A percentile compares a stretch with the other conserved stretches of the same genome.
These are phyloP conservation scores for Taphrina betulina DNA, from an alignment of 1,139 yeast species.

Conservation along the genomic window DNA sequence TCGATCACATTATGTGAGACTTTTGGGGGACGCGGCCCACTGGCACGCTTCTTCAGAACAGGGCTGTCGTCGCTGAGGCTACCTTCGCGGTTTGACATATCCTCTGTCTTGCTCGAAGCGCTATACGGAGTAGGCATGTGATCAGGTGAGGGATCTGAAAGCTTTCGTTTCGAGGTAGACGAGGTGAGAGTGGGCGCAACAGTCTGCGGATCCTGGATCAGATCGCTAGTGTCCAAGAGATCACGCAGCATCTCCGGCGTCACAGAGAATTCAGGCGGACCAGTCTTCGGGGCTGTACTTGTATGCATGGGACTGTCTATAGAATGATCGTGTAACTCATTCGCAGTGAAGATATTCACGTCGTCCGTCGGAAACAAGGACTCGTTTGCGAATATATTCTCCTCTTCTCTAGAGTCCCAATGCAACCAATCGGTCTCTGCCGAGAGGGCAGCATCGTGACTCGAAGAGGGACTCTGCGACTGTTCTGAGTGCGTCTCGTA, in stretches of 20 bases:
- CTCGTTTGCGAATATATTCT: neutral
- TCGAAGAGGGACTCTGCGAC: conserved; percentile 15
- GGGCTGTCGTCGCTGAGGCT: neutral
- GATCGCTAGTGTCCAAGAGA: neutral
- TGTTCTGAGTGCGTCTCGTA: conserved; percentile 18
- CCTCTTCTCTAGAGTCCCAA: neutral
- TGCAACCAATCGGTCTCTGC: conserved; percentile 5
- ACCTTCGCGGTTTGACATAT: no score
- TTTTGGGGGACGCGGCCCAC: conserved; percentile 40
- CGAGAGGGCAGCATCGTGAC: neutral
- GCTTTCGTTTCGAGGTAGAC: neutral
- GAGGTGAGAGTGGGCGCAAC: no score
- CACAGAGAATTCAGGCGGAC: no score
- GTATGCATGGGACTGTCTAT: neutral
- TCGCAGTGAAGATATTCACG: no score
- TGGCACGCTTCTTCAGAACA: neutral
- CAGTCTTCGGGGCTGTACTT: neutral
- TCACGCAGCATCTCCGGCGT: neutral
- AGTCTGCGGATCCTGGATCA: neutral
- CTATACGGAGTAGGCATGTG: neutral
- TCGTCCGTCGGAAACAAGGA: no score
- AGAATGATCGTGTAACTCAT: neutral
- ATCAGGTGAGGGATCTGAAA: conserved; percentile 1
- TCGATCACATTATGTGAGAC: conserved; percentile 80
- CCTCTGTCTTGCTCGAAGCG: neutral